These are phyloP conservation scores for Monosporascus sp. DNA, from an alignment of 2,329 filamentous ascomycete species.

Conservation along the genomic window DNA sequence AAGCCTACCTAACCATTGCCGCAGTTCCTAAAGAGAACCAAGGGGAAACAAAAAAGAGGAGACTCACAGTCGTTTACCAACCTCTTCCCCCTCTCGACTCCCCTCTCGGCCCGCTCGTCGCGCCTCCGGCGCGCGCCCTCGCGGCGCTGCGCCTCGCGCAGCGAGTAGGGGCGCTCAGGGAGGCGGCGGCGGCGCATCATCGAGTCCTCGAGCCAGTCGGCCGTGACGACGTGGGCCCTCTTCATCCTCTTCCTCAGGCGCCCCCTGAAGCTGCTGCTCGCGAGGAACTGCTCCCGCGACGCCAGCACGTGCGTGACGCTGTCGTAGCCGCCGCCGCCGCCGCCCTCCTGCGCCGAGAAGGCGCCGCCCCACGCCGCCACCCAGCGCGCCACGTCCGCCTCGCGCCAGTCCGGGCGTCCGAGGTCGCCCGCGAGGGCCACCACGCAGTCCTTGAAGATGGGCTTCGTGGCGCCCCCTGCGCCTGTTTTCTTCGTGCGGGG, in stretches of 20 bases:
- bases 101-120: slow-evolving; percentile 28
- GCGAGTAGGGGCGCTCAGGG: slow-evolving; percentile 37
- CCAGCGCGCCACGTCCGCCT: slow-evolving; percentile 61
- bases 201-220: slow-evolving; percentile 50
- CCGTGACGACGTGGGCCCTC: slow-evolving; percentile 37
- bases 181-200: slow-evolving; percentile 22
- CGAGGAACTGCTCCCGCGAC: slow-evolving; percentile 53
- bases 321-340: slow-evolving; percentile 35
- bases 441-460: slow-evolving; percentile 47
- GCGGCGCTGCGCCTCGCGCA: slow-evolving; percentile 30
- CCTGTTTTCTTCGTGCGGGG: background rate
- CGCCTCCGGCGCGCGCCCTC: slow-evolving; percentile 33
- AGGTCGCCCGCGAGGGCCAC: slow-evolving; percentile 58
- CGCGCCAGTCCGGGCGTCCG: slow-evolving; percentile 35
- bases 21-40: background rate
- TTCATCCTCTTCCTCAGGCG: slow-evolving; percentile 34
- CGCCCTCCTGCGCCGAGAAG: slow-evolving; percentile 46
- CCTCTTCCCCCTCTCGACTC: slow-evolving; percentile 29
- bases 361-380: slow-evolving; percentile 55
- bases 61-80: slow-evolving; percentile 46
- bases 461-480: background rate
- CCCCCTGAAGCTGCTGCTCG: too few species aligned
- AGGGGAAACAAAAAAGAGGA: background rate
- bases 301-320: slow-evolving; percentile 70
- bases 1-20: too few species aligned